Base-by-base conservation (phyloP, 2,329 filamentous ascomycete species). In the Tetracladium maxilliforme region DNA sequence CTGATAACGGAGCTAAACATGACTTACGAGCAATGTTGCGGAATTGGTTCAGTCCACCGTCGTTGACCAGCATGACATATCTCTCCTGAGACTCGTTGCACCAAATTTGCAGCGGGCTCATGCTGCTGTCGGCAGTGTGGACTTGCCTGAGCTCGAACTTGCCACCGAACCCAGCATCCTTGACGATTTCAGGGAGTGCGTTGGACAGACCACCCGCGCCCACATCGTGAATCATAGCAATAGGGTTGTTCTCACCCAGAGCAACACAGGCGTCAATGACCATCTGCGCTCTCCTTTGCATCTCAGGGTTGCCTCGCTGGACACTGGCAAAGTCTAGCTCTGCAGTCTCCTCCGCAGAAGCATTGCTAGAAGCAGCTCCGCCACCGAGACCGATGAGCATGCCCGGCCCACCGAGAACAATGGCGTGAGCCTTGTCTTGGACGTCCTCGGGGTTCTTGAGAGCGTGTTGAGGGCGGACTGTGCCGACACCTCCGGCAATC, bases 321-420 rank as follows among this genome's bases (percentile, higher is more conserved):
- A 98, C 90, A 56, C 84, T 94, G 40, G 87, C 83, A 52, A 95
- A 98, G 48, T 98, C 90, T 3, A 98, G 64, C 37, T 94, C 86
- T 1, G 86, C 83, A 23, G 80, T 90, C 16, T 77, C 78, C 55
- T 94, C 83, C 23, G 79, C 81, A 11, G 83, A 90, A 19, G 82
- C 72, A 32, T 84, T 80, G 55, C 81, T 92, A 3, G 87, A 95
- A 7, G 90, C 90, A 26, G 90, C 90, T 43, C 90, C 90, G 31
- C 90, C 90, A 38, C 90, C 90, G 26, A 98, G 72, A 19, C 90
- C 90, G 43, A 98, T 95, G 18, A 98, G 64, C 90, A 98, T 98
- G 8, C 87, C 87, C 19, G 90, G 90, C 0, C 90, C 90, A 41
- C 90, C 90, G 11, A 98, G 72, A 13, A 95, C 87, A 36, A 98